phyloP scores from a whole-genome alignment of 305 asterid species.

The Withania somnifera region DNA sequence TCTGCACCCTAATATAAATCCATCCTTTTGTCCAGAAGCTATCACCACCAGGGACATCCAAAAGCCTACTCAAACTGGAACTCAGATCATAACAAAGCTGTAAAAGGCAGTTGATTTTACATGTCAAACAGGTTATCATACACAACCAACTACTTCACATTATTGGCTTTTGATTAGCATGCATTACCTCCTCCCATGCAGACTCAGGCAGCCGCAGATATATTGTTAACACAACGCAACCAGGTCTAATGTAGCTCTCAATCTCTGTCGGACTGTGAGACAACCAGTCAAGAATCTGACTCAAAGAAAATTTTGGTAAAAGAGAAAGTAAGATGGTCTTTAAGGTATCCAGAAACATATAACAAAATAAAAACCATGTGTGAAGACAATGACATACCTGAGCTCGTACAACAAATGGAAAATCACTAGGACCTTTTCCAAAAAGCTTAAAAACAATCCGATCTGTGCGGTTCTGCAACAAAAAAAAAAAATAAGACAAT shows the following conservation, averaged over 20 bases:
- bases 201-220: constrained; percentile 56
- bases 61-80: constrained; percentile 61
- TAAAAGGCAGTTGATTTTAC: constrained; percentile 3
- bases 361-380: not conserved
- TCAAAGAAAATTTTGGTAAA: not conserved
- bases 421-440: constrained; percentile 71
- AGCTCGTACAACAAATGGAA: constrained; percentile 57
- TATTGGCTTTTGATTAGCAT: not conserved
- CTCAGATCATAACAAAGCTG: constrained; percentile 59
- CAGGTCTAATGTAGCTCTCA: constrained; percentile 83
- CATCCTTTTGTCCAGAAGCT: constrained; percentile 72
- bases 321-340: not conserved
- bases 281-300: constrained; percentile 75
- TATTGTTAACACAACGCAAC: constrained; percentile 64
- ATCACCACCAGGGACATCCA: constrained; percentile 41
- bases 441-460: constrained; percentile 82
- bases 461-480: constrained; percentile 61
- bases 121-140: not conserved
- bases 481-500: not conserved
- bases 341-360: not conserved
- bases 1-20: constrained; percentile 63
- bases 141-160: not conserved
- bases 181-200: constrained; percentile 73
- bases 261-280: constrained; percentile 74
- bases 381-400: constrained; percentile 34